Evolutionary conservation across 2,329 filamentous ascomycete species (phyloP).

Genomic region (Penicillium occitanis): DNA sequence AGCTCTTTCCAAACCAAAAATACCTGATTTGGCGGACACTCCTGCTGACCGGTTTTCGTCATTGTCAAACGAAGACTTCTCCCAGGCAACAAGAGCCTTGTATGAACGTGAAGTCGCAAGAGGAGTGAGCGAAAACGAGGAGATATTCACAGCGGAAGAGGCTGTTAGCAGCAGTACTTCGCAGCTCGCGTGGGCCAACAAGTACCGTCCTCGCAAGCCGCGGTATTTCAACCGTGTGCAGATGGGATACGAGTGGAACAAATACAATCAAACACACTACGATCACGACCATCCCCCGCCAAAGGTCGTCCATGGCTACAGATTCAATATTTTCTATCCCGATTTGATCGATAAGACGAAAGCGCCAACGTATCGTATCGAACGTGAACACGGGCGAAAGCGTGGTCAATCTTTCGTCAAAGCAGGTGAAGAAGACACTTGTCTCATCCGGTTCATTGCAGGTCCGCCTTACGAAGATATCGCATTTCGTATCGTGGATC

Average conservation of each 20-base stretch:
- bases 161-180: constrained; percentile 60
- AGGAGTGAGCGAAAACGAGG: constrained; percentile 89
- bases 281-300: constrained; percentile 97
- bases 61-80: constrained; percentile 73
- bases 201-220: constrained; percentile 86
- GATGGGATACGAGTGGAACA: constrained; percentile 99
- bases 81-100: constrained; percentile 79
- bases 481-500: constrained; percentile 95
- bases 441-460: constrained; percentile 91
- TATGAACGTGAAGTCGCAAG: constrained; percentile 92
- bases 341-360: constrained; percentile 93
- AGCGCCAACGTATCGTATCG: constrained; percentile 93
- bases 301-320: constrained; percentile 98
- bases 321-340: constrained; percentile 99
- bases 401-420: constrained; percentile 89
- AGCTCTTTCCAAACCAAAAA: constrained; percentile 37
- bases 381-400: constrained; percentile 85
- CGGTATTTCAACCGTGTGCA: constrained; percentile 97
- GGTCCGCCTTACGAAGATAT: constrained; percentile 96
- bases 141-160: constrained; percentile 91
- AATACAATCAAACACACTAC: constrained; percentile 99
- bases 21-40: constrained; percentile 48
- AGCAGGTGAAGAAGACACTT: constrained; percentile 95
- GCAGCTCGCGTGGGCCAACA: constrained; percentile 75
- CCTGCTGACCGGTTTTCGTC: constrained; percentile 69